phyloP scores from a whole-genome alignment of 192 early-diverging fungal genomes.

The Powellomyces hirtus region DNA sequence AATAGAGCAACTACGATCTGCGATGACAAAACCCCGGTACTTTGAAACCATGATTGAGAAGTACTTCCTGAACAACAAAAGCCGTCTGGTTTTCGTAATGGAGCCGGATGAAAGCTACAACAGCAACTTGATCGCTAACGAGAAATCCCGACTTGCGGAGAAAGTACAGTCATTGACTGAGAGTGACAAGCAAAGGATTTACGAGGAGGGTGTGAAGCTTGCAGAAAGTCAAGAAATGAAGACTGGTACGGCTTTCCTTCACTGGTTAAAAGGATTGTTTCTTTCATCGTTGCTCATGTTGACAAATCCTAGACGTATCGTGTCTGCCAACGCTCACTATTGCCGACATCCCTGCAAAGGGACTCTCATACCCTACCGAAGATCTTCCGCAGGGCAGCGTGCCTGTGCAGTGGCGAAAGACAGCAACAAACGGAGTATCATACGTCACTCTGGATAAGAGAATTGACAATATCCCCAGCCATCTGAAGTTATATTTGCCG shows the following conservation, averaged over 20 bases:
- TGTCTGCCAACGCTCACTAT: conserved; percentile 82
- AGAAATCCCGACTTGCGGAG: conserved; percentile 61
- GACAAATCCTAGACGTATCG: conserved; percentile 55
- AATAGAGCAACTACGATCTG: conserved; percentile 67
- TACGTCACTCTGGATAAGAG: conserved; percentile 77
- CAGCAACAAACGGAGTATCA: conserved; percentile 87
- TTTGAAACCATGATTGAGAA: conserved; percentile 73
- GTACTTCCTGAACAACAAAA: conserved; percentile 78
- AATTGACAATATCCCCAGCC: conserved; percentile 58
- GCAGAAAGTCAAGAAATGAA: conserved; percentile 65
- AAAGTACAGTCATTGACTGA: conserved; percentile 62
- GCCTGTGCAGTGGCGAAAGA: conserved; percentile 73
- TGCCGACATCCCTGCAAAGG: conserved; percentile 66
- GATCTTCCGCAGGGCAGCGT: conserved; percentile 31
- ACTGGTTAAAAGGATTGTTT: background rate
- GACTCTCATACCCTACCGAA: conserved; percentile 49
- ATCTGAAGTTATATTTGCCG: conserved; percentile 70
- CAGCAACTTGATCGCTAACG: conserved; percentile 55
- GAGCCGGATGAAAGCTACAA: conserved; percentile 68
- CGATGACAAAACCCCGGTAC: conserved; percentile 51
- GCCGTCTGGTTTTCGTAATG: conserved; percentile 82
- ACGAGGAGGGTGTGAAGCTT: conserved; percentile 65
- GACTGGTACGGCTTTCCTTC: conserved; percentile 41
- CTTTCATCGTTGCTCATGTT: background rate
- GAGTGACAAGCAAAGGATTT: conserved; percentile 60